These are phyloP conservation scores for Candida peoriensis DNA, from an alignment of 805 yeast genomes.

Conservation along the genomic window DNA sequence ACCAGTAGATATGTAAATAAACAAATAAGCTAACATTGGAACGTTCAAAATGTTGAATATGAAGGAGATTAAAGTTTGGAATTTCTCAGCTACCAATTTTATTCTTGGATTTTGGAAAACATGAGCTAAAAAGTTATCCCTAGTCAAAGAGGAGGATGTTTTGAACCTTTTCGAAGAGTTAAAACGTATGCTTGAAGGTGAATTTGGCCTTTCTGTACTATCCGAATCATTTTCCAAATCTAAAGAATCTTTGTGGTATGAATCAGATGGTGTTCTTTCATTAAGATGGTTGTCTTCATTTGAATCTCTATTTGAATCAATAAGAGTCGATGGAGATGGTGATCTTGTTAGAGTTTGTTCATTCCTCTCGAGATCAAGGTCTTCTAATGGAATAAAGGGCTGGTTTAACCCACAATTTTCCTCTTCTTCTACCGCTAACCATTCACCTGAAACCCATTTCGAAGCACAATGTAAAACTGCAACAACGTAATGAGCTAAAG, in stretches of 20 bases:
- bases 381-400: conserved; percentile 26
- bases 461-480: conserved; percentile 47
- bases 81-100: conserved; percentile 19
- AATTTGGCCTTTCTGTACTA: conserved; percentile 4
- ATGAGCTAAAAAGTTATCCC: conserved; percentile 31
- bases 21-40: conserved; percentile 57
- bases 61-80: conserved; percentile 24
- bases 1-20: conserved; percentile 50
- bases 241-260: conserved; percentile 21
- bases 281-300: conserved; percentile 6
- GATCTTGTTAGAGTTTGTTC: conserved; percentile 12
- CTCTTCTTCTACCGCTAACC: conserved; percentile 21
- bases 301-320: conserved; percentile 12
- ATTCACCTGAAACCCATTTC: conserved; percentile 33
- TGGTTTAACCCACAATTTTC: conserved; percentile 11
- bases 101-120: conserved; percentile 29
- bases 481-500: conserved; percentile 47
- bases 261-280: conserved; percentile 1
- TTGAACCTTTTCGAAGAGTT: not conserved
- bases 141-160: conserved; percentile 10
- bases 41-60: conserved; percentile 53
- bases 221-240: conserved; percentile 15
- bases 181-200: not conserved
- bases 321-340: conserved; percentile 21
- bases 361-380: conserved; percentile 21